A percentile compares a stretch with the other conserved stretches of the same genome.
Evolutionary conservation across 768 basidiomycete species (phyloP).

Genomic region (Hericium rajendrae): DNA sequence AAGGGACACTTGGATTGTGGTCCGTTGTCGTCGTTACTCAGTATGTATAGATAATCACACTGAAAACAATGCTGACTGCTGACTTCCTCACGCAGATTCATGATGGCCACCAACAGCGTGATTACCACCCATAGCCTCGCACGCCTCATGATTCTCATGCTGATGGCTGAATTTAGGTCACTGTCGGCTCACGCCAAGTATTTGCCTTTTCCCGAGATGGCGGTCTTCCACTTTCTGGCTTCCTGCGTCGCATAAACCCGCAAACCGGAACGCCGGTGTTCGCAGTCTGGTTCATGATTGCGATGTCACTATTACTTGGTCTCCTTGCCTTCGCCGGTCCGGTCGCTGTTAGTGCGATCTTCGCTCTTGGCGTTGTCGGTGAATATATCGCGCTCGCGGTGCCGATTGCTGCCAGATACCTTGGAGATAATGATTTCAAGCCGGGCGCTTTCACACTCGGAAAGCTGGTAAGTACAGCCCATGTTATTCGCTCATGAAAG

Average conservation of each 20-base stretch:
- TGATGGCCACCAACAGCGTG: conserved; percentile 52
- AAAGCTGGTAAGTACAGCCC: neutral
- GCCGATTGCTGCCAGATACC: conserved; percentile 22
- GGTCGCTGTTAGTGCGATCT: conserved; percentile 28
- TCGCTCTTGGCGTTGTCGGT: conserved; percentile 12
- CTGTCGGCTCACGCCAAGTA: conserved; percentile 46
- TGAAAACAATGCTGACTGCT: neutral
- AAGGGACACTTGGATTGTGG: conserved; percentile 25
- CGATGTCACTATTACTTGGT: conserved; percentile 40
- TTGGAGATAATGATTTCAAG: conserved; percentile 17
- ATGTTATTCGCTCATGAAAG: conserved; percentile 17
- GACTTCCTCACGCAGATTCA: conserved; percentile 26
- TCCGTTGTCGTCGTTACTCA: conserved; percentile 21
- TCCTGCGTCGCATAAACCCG: conserved; percentile 48
- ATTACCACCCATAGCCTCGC: conserved; percentile 2
- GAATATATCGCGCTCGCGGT: conserved; percentile 21
- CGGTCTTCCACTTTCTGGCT: conserved; percentile 56
- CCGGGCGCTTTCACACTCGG: conserved; percentile 15
- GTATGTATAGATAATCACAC: neutral
- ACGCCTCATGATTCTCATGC: neutral
- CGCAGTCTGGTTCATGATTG: conserved; percentile 42
- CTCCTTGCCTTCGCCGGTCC: conserved; percentile 51
- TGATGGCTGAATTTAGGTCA: conserved; percentile 19
- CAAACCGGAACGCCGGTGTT: conserved; percentile 46
- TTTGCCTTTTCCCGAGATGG: conserved; percentile 66